Evolutionary conservation across 2,329 filamentous ascomycete genomes (phyloP), one percentile per base, ranked within the genome.

Genomic region (Passalora sequoiae): DNA sequence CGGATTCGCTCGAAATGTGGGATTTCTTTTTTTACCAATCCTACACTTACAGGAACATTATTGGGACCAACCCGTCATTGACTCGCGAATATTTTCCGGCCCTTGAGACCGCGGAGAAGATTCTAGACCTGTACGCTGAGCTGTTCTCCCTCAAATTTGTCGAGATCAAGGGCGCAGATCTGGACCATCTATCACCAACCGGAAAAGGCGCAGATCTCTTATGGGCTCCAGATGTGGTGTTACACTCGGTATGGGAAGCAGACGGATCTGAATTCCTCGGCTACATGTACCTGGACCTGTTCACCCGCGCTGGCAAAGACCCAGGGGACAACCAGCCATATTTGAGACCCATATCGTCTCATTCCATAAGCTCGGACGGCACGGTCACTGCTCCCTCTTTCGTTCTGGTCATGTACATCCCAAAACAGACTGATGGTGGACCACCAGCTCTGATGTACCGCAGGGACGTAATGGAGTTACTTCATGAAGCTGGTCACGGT

Each of bases 111-210:
- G 17, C 43, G 9, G 36, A 38, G 8, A 22, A n/a, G 10, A 38
- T 52, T 2, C 25, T 52, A 6, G 40, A 49, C 4, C 28, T 52
- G 3, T 52, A 52, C 27, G 28, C 37, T 5, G 29, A 42, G 17
- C 32, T 52, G 3, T 52, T 38, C 17, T 35, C 38, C 8, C 20
- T 52, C 6, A 32, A 44, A 4, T 52, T 49, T 17, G 32, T 44
- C 13, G 41, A 29, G 17, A 44, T 52, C n/a, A 75, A 72, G 36
- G 71, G 75, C 2, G 78, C 81, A 45, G 84, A 86, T 51, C 73
- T 80, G 24, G 73, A 76, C 35, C 70, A 73, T 47, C 56, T 74
- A 24, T 83, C 78, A 48, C 38, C 47, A 1, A 52, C 38, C 21
- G 44, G 47, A 4, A 52, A 52, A 4, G 49, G 37, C 6, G 31